Evolutionary conservation across 2,329 filamentous ascomycete genomes (phyloP).

Genomic region (Verruconis gallopava): DNA sequence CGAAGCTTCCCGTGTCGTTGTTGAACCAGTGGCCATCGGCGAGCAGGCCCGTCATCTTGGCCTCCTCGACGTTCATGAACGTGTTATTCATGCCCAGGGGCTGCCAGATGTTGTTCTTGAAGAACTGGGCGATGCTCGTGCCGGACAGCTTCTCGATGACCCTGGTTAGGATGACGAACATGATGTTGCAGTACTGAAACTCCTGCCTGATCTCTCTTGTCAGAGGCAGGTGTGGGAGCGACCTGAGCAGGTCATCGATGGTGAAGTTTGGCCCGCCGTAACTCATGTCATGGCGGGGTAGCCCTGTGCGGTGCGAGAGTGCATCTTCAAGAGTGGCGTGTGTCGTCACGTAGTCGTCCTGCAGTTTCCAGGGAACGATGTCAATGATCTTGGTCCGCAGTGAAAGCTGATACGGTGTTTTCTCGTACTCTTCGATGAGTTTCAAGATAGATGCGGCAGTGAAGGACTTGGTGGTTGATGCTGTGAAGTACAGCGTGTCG

Average conservation of each 20-base stretch:
- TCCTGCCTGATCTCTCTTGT: conserved; percentile 27
- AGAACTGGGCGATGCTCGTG: conserved; percentile 26
- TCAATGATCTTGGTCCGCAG: conserved; percentile 25
- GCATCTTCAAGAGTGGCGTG: conserved; percentile 23
- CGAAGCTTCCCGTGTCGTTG: neutral
- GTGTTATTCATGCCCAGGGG: conserved; percentile 1
- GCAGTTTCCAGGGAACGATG: conserved; percentile 24
- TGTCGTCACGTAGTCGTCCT: conserved; percentile 18
- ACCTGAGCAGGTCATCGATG: conserved; percentile 26
- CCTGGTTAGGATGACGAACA: conserved; percentile 34
- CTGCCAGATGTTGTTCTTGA: conserved; percentile 20
- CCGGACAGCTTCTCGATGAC: conserved; percentile 34
- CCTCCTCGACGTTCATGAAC: neutral
- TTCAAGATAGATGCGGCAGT: conserved; percentile 16
- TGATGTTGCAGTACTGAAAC: conserved; percentile 39
- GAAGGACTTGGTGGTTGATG: conserved; percentile 21
- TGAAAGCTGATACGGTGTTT: conserved; percentile 17
- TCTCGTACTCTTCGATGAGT: conserved; percentile 17
- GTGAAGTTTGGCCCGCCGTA: conserved; percentile 17
- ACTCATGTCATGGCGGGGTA: conserved; percentile 20
- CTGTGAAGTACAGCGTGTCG: conserved; percentile 18
- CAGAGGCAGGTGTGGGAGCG: conserved; percentile 28
- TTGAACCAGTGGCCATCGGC: neutral
- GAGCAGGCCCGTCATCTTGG: neutral
- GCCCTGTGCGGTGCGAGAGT: conserved; percentile 23